phyloP scores from a whole-genome alignment of 495 filamentous ascomycete species.

The Melanomma pulvis-pyrius region DNA sequence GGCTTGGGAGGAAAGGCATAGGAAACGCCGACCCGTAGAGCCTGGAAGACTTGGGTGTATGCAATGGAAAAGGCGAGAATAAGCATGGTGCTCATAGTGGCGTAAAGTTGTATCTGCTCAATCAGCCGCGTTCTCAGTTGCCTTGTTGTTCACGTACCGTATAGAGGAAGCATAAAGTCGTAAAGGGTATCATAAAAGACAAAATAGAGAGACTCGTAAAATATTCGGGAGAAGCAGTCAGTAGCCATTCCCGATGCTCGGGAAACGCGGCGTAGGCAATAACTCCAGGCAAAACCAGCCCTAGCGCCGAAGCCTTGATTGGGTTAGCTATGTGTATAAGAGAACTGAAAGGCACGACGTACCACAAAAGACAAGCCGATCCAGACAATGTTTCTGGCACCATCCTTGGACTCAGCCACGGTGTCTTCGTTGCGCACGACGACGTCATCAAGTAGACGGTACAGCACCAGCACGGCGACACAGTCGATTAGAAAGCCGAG shows the following conservation, averaged over 20 bases:
- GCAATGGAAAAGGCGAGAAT: conserved; percentile 23
- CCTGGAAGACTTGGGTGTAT: conserved; percentile 3
- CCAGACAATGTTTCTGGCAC: conserved; percentile 11
- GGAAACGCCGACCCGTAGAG: conserved; percentile 5
- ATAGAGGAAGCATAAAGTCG: conserved; percentile 35
- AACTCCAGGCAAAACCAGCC: conserved; percentile 18
- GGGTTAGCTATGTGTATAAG: background rate
- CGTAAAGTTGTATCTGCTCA: conserved; percentile 10
- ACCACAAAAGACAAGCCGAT: conserved; percentile 40
- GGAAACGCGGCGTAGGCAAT: conserved; percentile 18
- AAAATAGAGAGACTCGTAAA: conserved; percentile 17
- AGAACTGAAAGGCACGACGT: conserved; percentile 1
- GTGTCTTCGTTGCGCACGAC: background rate
- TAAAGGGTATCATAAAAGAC: conserved; percentile 27
- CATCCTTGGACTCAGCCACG: background rate
- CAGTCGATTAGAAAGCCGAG: conserved; percentile 35
- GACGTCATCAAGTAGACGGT: conserved; percentile 19
- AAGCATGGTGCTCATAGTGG: conserved; percentile 34
- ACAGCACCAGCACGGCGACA: conserved; percentile 18
- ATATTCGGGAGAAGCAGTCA: conserved; percentile 14
- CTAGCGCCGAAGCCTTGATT: conserved; percentile 20
- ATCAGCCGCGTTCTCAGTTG: background rate
- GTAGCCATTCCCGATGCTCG: conserved; percentile 36
- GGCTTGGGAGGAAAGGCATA: conserved; percentile 19
- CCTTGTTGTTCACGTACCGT: conserved; percentile 31